These are phyloP conservation scores for Colletotrichum viniferum DNA, from an alignment of 2,329 filamentous ascomycete species.

Conservation along the genomic window DNA sequence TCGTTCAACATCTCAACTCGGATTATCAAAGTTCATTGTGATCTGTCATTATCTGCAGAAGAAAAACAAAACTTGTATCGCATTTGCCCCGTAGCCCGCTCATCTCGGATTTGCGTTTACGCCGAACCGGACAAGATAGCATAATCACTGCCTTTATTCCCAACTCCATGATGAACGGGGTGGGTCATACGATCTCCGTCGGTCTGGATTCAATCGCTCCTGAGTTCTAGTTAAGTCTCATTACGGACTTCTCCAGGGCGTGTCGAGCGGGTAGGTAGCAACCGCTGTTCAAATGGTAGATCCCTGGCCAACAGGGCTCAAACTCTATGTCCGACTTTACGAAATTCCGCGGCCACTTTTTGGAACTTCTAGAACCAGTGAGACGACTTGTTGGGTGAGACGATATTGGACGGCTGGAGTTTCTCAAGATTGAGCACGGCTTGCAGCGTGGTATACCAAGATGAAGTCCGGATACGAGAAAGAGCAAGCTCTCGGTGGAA, in stretches of 20 bases:
- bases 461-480: neutral
- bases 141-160: neutral
- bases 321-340: neutral
- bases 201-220: neutral
- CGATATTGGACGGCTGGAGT: neutral
- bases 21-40: neutral
- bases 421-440: neutral
- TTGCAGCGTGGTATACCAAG: neutral
- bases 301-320: neutral
- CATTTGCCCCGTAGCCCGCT: neutral
- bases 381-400: accelerated
- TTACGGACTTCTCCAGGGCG: neutral
- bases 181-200: neutral
- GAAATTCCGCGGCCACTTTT: neutral
- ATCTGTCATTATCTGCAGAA: neutral
- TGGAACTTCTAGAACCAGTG: neutral
- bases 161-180: neutral
- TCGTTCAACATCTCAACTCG: neutral
- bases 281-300: neutral
- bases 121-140: neutral
- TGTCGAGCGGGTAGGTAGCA: neutral
- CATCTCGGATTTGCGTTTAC: neutral
- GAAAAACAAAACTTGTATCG: neutral
- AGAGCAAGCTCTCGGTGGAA: accelerated
- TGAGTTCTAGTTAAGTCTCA: neutral